A percentile compares a stretch with the other conserved stretches of the same genome.
Evolutionary conservation across 1,139 yeast species (phyloP).

Genomic region (Scheffersomyces parashehatae): DNA sequence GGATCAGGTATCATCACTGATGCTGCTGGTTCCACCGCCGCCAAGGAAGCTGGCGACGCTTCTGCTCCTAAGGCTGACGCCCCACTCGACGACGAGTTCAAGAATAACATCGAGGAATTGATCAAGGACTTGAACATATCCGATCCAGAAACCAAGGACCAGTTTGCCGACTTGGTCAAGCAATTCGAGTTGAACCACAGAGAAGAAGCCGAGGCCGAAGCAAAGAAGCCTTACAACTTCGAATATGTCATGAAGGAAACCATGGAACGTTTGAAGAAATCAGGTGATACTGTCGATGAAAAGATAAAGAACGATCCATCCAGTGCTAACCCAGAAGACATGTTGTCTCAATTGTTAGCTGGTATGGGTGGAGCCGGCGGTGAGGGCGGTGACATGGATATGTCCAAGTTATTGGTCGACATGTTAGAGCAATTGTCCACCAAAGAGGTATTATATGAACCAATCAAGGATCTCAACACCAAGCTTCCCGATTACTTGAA

Average conservation of each 20-base stretch:
- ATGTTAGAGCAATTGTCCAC: constrained; percentile 84
- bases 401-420: constrained; percentile 67
- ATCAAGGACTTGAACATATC: constrained; percentile 57
- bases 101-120: constrained; percentile 53
- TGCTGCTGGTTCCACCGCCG: constrained; percentile 9
- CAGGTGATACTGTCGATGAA: constrained; percentile 67
- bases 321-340: constrained; percentile 55
- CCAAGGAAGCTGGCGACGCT: constrained; percentile 3
- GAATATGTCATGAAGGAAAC: constrained; percentile 81
- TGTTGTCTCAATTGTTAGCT: constrained; percentile 54
- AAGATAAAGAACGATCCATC: constrained; percentile 53
- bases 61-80: constrained; percentile 13
- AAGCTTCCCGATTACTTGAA: constrained; percentile 68
- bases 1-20: constrained; percentile 35
- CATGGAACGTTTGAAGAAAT: constrained; percentile 70
- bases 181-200: constrained; percentile 42
- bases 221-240: constrained; percentile 47
- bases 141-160: constrained; percentile 61
- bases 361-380: constrained; percentile 42
- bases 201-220: constrained; percentile 37
- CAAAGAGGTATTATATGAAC: constrained; percentile 85
- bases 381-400: constrained; percentile 51
- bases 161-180: constrained; percentile 52
- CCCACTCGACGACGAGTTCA: constrained; percentile 43
- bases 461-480: constrained; percentile 75